Percentiles rank a stretch among this genome's conserved stretches.
Evolutionary conservation across 495 filamentous ascomycete species (phyloP).

Genomic region (Cudoniella acicularis): DNA sequence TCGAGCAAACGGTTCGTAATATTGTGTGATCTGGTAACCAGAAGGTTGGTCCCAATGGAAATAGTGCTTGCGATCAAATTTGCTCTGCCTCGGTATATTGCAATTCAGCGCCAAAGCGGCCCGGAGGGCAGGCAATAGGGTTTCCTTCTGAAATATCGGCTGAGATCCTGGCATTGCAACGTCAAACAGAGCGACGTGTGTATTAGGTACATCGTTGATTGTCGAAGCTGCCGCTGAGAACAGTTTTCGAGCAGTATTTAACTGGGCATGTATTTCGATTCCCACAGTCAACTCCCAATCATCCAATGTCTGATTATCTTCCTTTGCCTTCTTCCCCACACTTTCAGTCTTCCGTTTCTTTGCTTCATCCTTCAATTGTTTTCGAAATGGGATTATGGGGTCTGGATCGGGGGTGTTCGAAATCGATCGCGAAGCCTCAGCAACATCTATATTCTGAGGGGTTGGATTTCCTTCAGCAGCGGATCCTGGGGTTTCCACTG

Average conservation of each 20-base stretch:
- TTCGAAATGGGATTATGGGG: constrained; percentile 54
- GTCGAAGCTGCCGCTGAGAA: constrained; percentile 77
- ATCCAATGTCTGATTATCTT: constrained; percentile 46
- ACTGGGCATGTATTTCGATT: constrained; percentile 94
- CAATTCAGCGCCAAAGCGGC: constrained; percentile 85
- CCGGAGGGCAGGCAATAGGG: constrained; percentile 81
- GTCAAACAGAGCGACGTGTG: constrained; percentile 84
- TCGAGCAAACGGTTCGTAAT: constrained; percentile 81
- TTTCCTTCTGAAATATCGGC: constrained; percentile 78
- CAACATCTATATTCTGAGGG: too few relatives aligned
- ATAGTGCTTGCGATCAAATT: constrained; percentile 96
- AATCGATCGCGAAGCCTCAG: too few relatives aligned
- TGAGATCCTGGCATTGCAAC: constrained; percentile 85
- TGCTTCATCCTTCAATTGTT: constrained; percentile 70
- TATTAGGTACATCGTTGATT: constrained; percentile 69
- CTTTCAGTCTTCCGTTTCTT: constrained; percentile 42
- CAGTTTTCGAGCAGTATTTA: constrained; percentile 81
- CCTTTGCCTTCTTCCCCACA: constrained; percentile 34
- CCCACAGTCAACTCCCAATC: constrained; percentile 91
- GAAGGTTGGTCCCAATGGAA: constrained; percentile 97
- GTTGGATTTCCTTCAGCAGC: constrained; percentile 1
- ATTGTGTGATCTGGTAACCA: constrained; percentile 98
- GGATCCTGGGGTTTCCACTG: too few relatives aligned
- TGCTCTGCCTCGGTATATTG: constrained; percentile 65
- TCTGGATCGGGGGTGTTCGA: background rate